Evolutionary conservation across 305 asterid genomes (phyloP), one percentile per base, ranked within the genome.

Genomic region (Galium porrigens): DNA sequence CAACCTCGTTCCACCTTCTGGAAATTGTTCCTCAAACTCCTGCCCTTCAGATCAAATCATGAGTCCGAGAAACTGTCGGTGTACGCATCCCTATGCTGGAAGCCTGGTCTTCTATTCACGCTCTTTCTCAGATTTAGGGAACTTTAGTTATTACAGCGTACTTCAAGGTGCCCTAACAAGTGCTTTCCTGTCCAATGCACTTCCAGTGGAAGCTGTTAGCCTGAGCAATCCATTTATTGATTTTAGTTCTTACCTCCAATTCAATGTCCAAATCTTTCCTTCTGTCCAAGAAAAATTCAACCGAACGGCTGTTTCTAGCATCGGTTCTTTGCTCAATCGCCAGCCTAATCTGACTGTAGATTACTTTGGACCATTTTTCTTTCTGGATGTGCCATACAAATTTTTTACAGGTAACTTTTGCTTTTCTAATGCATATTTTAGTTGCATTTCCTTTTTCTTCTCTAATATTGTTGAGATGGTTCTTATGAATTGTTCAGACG

Each of bases 21-120:
- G 32, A 20, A 69, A 49, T 25, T 91, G 98, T 67, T 72, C 80
- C 63, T 64, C 73, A 8, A 65, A 51, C 29, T 73, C 88, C 33
- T 91, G 98, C 70, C 58, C 69, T 15, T 44, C 78, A 41, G 73
- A 78, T 58, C 63, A 75, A 81, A 78, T 78, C 58, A 56, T 80
- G 76, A 87, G 95, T 69, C 88, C 52, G 0, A 46, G 94, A 6
- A 82, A 49, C 41, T 91, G 98, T 70, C 73, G 65, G 70, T 91
- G 98, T 70, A 74, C 83, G 68, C 65, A 83, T 76, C 95, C 98
- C 2, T 86, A 86, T 76, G 74, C 74, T 15, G 98, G 98, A 80
- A 77, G 76, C 44, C 63, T 91, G 48, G 84, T 81, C 76, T 91
- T 91, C 78, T 84, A 67, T 61, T 86, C 98, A 3, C 64, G 27